phyloP scores from a whole-genome alignment of 2,329 filamentous ascomycete genomes.

The Apiospora rasikravindrae region DNA sequence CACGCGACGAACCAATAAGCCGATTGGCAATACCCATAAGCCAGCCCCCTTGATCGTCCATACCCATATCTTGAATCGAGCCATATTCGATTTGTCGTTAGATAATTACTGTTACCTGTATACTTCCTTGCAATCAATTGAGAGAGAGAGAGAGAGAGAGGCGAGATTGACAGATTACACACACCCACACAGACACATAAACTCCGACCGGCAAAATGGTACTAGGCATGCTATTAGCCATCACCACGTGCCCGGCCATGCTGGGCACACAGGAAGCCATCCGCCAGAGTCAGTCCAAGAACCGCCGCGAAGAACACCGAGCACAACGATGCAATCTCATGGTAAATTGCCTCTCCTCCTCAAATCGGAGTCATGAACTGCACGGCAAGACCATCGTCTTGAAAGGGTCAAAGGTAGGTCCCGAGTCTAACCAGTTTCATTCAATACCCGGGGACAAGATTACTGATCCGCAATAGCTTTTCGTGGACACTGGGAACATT shows the following conservation, averaged over 20 bases:
- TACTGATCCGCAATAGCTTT: slow-evolving; percentile 14
- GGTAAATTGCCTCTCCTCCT: slow-evolving; percentile 50
- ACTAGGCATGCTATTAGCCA: slow-evolving; percentile 17
- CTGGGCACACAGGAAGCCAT: slow-evolving; percentile 55
- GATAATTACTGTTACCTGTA: background rate
- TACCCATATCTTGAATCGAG: slow-evolving; percentile 8
- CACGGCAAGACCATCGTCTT: slow-evolving; percentile 51
- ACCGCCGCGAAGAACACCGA: slow-evolving; percentile 54
- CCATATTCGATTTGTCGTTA: slow-evolving; percentile 1
- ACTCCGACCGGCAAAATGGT: slow-evolving; percentile 19
- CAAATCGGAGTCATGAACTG: slow-evolving; percentile 48
- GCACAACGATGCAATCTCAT: slow-evolving; percentile 54
- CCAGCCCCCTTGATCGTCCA: slow-evolving; percentile 12
- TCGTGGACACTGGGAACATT: slow-evolving; percentile 20
- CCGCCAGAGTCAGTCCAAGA: slow-evolving; percentile 54
- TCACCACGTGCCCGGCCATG: slow-evolving; percentile 40
- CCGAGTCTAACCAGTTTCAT: background rate
- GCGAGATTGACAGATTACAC: background rate
- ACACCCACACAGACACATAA: background rate
- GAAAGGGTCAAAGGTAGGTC: slow-evolving; percentile 47
- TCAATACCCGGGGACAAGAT: background rate
- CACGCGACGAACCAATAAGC: slow-evolving; percentile 1
- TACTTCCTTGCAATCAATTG: slow-evolving; percentile 3
- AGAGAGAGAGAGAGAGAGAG: background rate
- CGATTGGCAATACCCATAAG: background rate